Evolutionary conservation across 2,329 filamentous ascomycete genomes (phyloP), one percentile per base, ranked within the genome.

Genomic region (Tolypocladium pustulatum): DNA sequence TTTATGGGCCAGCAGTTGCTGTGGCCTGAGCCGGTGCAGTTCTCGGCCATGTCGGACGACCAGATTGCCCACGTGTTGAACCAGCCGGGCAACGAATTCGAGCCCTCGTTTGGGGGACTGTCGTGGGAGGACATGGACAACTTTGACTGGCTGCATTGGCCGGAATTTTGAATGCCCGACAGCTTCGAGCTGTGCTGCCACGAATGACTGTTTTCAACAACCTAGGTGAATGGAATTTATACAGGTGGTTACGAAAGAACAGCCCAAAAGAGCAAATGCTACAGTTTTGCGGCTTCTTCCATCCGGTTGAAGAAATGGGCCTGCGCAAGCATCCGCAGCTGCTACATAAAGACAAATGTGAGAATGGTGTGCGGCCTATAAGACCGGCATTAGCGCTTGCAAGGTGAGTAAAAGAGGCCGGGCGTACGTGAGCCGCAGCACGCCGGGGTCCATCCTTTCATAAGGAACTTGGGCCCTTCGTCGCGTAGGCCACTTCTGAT

Each of bases 11-110:
- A 71, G 52, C 64, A 66, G 3, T 54, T 67, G 6, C 59, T 77
- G 10, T 80, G 78, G 76, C 67, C 76, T 0, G 79, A 82, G 60
- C 76, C 81, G 5, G 65, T 87, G 27, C 82, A 84, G 30, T 86
- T 88, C 67, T 87, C 84, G 2, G 76, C 83, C 37, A 89, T 89
- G 86, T 88, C 85, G 0, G 84, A 87, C 59, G 80, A 86, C 59
- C 84, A 89, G 66, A 85, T 88, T 54, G 78, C 83, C 6, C 83
- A 87, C 62, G 83, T 85, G 5, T 77, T 88, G 34, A 86, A 85
- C 65, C 80, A 83, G 61, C 82, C 84, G 0, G 83, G 81, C 4
- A 80, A 83, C 32, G 79, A 80, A 20, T 81, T 87, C 61, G 81
- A 83, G 22, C 75, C 78, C 1, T 77, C 75, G 3, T 76, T 83